These are phyloP conservation scores for Mycena vulgaris DNA, from an alignment of 768 basidiomycete species.

Conservation along the genomic window DNA sequence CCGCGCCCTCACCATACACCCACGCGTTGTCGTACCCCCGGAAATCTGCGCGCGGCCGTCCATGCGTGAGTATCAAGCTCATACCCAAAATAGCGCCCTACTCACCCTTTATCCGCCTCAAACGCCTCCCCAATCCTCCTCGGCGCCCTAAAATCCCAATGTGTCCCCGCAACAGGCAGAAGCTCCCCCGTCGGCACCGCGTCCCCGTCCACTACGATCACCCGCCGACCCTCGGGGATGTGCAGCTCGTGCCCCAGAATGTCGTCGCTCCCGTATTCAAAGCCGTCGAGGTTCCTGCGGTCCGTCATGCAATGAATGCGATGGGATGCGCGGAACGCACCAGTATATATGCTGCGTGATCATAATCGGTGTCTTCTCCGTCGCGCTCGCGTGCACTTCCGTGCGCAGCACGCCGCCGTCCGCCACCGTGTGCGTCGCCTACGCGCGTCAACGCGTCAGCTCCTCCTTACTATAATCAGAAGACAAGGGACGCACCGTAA, in stretches of 20 bases:
- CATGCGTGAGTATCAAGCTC: no score
- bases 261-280: constrained; percentile 56
- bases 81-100: not conserved
- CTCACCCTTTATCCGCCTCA: not conserved
- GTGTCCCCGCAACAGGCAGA: constrained; percentile 45
- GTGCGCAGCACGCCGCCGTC: constrained; percentile 62
- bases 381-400: constrained; percentile 61
- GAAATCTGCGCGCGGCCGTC: constrained; percentile 51
- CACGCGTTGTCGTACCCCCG: constrained; percentile 66
- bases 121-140: constrained; percentile 50
- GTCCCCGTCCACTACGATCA: constrained; percentile 55
- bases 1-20: constrained; percentile 60
- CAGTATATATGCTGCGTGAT: constrained; percentile 70
- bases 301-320: not conserved
- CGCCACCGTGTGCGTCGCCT: constrained; percentile 65
- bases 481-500: constrained; percentile 49
- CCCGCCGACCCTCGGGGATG: constrained; percentile 43
- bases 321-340: constrained; percentile 42
- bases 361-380: constrained; percentile 71
- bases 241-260: constrained; percentile 22
- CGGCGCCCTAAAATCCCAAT: constrained; percentile 60
- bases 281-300: constrained; percentile 67
- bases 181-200: constrained; percentile 51
- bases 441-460: no score
- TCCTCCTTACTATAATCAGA: no score